These are phyloP conservation scores for Pilaira anomala DNA, from an alignment of 192 early-diverging fungal species.

Conservation along the genomic window DNA sequence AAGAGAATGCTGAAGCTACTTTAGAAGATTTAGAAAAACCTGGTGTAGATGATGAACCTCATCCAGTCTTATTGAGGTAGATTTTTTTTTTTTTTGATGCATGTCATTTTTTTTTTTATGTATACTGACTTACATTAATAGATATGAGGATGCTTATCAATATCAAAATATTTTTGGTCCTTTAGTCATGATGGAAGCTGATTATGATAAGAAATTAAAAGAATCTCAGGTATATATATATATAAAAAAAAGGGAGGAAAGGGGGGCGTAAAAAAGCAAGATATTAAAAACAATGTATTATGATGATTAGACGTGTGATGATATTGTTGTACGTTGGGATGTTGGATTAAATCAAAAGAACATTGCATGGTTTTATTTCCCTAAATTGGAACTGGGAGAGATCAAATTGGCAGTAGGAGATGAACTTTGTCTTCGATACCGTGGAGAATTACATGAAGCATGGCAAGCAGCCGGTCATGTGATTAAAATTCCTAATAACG, in stretches of 20 bases:
- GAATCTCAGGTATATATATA: slow-evolving; percentile 43
- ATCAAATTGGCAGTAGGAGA: slow-evolving; percentile 91
- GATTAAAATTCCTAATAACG: slow-evolving; percentile 91
- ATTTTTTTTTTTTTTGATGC: not conserved
- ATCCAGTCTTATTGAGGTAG: slow-evolving; percentile 75
- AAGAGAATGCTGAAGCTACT: slow-evolving; percentile 65
- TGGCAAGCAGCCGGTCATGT: slow-evolving; percentile 93
- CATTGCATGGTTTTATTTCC: slow-evolving; percentile 89
- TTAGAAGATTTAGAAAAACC: slow-evolving; percentile 80
- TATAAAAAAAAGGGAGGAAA: not conserved
- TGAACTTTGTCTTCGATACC: slow-evolving; percentile 84
- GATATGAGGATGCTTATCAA: slow-evolving; percentile 96
- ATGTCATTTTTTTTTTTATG: not conserved
- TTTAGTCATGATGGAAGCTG: slow-evolving; percentile 85
- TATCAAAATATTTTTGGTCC: slow-evolving; percentile 97
- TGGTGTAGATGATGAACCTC: slow-evolving; percentile 80
- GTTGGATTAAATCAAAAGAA: slow-evolving; percentile 91
- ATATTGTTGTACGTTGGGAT: slow-evolving; percentile 96
- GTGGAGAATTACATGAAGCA: slow-evolving; percentile 76
- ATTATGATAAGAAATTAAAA: slow-evolving; percentile 50
- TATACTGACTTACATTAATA: too few species aligned
- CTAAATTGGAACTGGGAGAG: slow-evolving; percentile 89
- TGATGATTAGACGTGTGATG: slow-evolving; percentile 78
- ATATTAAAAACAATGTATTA: too few species aligned
- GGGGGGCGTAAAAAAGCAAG: not conserved